These are phyloP conservation scores for Chenopodium formosanum DNA, from an alignment of 148 eudicot genomes.

Conservation along the genomic window DNA sequence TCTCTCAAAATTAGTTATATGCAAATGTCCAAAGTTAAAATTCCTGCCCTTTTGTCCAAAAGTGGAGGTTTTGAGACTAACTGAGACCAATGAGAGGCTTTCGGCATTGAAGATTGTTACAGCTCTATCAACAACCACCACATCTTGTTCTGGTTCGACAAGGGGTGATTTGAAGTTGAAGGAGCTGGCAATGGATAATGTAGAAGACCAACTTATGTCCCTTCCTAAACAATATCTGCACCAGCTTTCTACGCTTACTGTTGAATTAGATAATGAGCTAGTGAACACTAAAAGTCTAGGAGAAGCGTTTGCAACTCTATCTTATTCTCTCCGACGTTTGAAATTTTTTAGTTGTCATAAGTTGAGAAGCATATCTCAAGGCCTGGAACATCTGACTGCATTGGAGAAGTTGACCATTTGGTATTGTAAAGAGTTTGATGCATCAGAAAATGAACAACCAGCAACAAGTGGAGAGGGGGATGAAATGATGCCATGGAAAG, in stretches of 20 bases:
- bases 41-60: too few species aligned
- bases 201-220: constrained; percentile 14
- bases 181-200: background rate
- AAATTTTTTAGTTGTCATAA: too few species aligned
- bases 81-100: too few species aligned
- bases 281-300: background rate
- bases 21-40: too few species aligned
- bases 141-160: too few species aligned
- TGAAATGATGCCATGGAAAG: constrained; percentile 28
- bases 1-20: too few species aligned
- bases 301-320: background rate
- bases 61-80: too few species aligned
- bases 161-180: too few species aligned
- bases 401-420: constrained; percentile 6
- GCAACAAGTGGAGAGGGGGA: background rate
- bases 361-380: constrained; percentile 3
- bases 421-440: background rate
- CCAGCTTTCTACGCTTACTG: background rate
- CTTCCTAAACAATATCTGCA: constrained; percentile 14
- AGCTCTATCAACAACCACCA: too few species aligned
- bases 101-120: too few species aligned
- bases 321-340: background rate
- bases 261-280: background rate
- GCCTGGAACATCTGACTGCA: constrained; percentile 18
- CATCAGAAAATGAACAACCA: background rate